These are phyloP conservation scores for Ophiocordyceps robertsii DNA, from an alignment of 2,329 filamentous ascomycete genomes.

Conservation along the genomic window DNA sequence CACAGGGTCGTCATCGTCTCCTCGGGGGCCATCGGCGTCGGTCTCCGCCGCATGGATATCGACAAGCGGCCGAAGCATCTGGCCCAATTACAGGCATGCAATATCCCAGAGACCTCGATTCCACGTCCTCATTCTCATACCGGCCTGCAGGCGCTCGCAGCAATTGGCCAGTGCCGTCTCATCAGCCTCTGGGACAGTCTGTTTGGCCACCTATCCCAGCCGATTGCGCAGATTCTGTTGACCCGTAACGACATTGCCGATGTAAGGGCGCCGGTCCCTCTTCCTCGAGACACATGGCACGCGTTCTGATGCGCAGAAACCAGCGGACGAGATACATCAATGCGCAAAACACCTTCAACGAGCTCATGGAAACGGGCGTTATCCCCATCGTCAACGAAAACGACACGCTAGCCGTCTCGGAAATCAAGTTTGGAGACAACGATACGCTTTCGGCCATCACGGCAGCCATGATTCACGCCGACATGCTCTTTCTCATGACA, in stretches of 20 bases:
- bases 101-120: background rate
- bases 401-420: slow-evolving; percentile 87
- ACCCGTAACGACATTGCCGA: slow-evolving; percentile 95
- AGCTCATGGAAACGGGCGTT: slow-evolving; percentile 85
- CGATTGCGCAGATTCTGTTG: slow-evolving; percentile 85
- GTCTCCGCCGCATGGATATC: slow-evolving; percentile 78
- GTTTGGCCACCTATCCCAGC: slow-evolving; percentile 77
- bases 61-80: slow-evolving; percentile 81
- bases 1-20: slow-evolving; percentile 94
- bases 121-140: background rate
- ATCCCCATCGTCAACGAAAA: slow-evolving; percentile 99
- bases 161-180: slow-evolving; percentile 88
- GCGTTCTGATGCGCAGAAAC: slow-evolving; percentile 5
- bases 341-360: slow-evolving; percentile 86
- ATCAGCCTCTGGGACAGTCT: slow-evolving; percentile 93
- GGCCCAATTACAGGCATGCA: slow-evolving; percentile 64
- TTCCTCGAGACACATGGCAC: background rate
- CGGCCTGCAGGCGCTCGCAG: slow-evolving; percentile 58
- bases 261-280: slow-evolving; percentile 31
- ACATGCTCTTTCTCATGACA: slow-evolving; percentile 96
- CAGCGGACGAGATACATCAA: slow-evolving; percentile 88
- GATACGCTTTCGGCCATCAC: slow-evolving; percentile 95
- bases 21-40: slow-evolving; percentile 92
- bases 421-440: slow-evolving; percentile 99
- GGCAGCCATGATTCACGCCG: slow-evolving; percentile 91